Conservation (phyloP, 306 rosid genomes). For the Corylus heterophylla region DNA sequence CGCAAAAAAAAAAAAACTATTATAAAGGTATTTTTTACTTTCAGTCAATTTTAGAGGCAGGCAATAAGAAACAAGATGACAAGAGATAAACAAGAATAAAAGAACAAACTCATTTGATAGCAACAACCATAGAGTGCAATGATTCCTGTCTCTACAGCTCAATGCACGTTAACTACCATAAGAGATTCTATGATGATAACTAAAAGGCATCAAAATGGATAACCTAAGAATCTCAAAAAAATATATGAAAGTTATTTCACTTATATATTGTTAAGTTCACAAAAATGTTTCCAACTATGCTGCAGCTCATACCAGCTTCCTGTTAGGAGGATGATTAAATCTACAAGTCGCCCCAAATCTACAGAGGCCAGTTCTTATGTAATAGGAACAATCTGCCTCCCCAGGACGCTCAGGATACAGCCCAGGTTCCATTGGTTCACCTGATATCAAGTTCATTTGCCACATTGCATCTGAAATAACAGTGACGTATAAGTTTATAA, state of each 20-base stretch:
- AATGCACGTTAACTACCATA: conserved; percentile 7
- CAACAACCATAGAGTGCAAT: background rate
- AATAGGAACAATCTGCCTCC: conserved; percentile 95
- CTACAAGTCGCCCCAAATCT: conserved; percentile 97
- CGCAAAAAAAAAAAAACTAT: background rate
- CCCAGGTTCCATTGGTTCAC: conserved; percentile 88
- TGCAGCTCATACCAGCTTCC: conserved; percentile 76
- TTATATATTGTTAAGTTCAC: conserved; percentile 4
- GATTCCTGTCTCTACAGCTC: conserved; percentile 3
- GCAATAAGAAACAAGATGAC: background rate
- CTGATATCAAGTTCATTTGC: conserved; percentile 87
- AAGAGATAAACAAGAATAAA: background rate
- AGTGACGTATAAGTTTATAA: conserved; percentile 24
- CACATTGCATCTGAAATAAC: conserved; percentile 83
- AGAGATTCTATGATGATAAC: background rate
- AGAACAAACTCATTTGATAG: background rate
- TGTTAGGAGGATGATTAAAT: conserved; percentile 94
- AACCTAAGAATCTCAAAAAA: conserved; percentile 2
- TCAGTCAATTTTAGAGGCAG: background rate
- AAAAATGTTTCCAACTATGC: conserved; percentile 19
- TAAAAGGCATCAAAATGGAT: conserved; percentile 2
- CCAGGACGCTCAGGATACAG: conserved; percentile 92
- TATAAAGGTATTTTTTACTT: background rate
- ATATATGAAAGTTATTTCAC: conserved; percentile 15
- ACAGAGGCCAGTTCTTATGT: conserved; percentile 92